Evolutionary conservation across 2,329 filamentous ascomycete genomes (phyloP).

Genomic region (Diaporthe vexans): DNA sequence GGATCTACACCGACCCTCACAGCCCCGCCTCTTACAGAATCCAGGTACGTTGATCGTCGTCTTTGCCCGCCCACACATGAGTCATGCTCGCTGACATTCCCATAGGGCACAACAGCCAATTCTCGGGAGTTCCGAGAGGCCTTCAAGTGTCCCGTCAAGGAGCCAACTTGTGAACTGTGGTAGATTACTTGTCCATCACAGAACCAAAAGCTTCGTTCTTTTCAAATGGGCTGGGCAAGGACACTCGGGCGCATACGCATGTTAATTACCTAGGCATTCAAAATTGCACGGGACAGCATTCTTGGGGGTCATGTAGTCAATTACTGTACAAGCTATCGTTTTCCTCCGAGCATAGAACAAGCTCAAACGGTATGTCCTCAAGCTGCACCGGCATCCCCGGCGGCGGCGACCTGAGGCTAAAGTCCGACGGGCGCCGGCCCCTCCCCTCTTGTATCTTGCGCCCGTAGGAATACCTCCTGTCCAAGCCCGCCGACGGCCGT

Average conservation of each 20-base stretch:
- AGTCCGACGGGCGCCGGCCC: slow-evolving; percentile 15
- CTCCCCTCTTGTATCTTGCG: slow-evolving; percentile 10
- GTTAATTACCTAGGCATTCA: background rate
- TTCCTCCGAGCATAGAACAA: slow-evolving; percentile 2
- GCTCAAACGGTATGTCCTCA: slow-evolving; percentile 1
- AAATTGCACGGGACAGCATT: background rate
- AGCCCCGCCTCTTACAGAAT: slow-evolving; percentile 74
- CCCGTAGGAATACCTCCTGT: slow-evolving; percentile 3
- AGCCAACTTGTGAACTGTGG: slow-evolving; percentile 80
- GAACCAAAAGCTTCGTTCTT: background rate
- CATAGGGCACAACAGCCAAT: slow-evolving; percentile 69
- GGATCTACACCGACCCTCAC: slow-evolving; percentile 75
- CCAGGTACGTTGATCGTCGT: slow-evolving; percentile 53
- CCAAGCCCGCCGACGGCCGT: slow-evolving; percentile 1
- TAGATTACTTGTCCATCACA: slow-evolving; percentile 49
- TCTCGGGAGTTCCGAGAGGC: slow-evolving; percentile 76
- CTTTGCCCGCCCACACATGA: background rate
- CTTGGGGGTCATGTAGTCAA: slow-evolving; percentile 20
- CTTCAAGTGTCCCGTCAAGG: slow-evolving; percentile 75
- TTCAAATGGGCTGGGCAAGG: background rate
- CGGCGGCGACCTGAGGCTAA: slow-evolving; percentile 10
- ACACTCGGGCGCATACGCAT: background rate
- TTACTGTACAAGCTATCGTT: slow-evolving; percentile 22
- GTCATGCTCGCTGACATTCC: background rate
- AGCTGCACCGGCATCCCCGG: background rate